A percentile compares a stretch with the other conserved stretches of the same genome.
These are phyloP conservation scores for Leucosporidium yakuticum DNA, from an alignment of 768 basidiomycete species.

Conservation along the genomic window DNA sequence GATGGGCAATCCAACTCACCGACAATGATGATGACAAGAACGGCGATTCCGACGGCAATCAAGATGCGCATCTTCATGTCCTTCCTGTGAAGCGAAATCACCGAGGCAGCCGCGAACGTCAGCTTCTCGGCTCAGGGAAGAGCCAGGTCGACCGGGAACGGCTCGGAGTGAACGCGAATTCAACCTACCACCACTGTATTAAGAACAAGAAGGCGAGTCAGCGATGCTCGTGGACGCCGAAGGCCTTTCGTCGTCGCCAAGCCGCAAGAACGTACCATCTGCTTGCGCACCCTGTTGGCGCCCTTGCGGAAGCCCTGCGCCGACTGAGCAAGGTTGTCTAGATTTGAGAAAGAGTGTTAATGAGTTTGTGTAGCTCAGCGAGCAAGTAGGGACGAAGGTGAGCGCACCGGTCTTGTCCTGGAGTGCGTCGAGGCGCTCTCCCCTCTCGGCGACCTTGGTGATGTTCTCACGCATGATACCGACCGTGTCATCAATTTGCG, in stretches of 20 bases:
- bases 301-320: constrained; percentile 98
- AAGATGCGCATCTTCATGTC: constrained; percentile 85
- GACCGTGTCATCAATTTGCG: constrained; percentile 92
- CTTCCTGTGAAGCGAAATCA: constrained; percentile 31
- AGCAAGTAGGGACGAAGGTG: constrained; percentile 25
- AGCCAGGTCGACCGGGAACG: not conserved
- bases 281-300: constrained; percentile 95
- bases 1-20: constrained; percentile 39
- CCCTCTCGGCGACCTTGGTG: constrained; percentile 87
- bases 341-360: not conserved
- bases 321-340: constrained; percentile 93
- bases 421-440: constrained; percentile 84
- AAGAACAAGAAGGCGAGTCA: not conserved
- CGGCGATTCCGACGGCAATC: constrained; percentile 78
- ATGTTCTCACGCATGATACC: constrained; percentile 98
- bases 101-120: not conserved
- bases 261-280: constrained; percentile 48
- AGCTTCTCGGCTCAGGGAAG: not conserved
- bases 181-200: constrained; percentile 25
- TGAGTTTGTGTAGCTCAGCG: not conserved
- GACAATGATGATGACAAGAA: constrained; percentile 92
- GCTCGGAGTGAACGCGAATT: not conserved
- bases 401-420: constrained; percentile 94
- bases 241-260: too few relatives aligned
- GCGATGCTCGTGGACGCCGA: constrained; percentile 12